Percentiles rank a stretch among this genome's conserved stretches.
Conservation (phyloP, 169 alveolate species). For the Plasmodium gaboni region DNA sequence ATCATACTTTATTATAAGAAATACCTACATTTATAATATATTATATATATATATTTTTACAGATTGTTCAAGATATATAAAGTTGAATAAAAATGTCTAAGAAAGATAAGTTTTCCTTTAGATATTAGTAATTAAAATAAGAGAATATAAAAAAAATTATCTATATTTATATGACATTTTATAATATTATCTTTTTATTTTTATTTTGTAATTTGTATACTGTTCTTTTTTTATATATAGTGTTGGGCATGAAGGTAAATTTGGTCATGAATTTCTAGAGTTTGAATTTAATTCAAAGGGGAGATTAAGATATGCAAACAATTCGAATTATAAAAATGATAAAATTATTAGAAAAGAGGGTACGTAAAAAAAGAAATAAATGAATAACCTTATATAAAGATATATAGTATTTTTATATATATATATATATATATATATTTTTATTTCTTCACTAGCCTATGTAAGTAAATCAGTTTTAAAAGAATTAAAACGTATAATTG, state of each 20-base stretch:
- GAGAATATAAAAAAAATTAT: background rate
- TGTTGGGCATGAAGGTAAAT: constrained; percentile 89
- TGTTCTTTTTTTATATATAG: constrained; percentile 31
- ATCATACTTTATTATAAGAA: no score
- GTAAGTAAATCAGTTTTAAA: constrained; percentile 86
- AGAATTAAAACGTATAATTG: constrained; percentile 91
- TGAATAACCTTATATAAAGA: background rate
- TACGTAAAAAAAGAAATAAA: constrained; percentile 31
- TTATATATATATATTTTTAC: no score
- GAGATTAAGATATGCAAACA: constrained; percentile 96
- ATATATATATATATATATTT: background rate
- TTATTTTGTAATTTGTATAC: constrained; percentile 9
- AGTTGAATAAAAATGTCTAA: constrained; percentile 38
- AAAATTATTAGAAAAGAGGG: constrained; percentile 96
- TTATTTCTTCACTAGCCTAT: constrained; percentile 78
- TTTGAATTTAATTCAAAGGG: constrained; percentile 96
- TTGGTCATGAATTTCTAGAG: constrained; percentile 99
- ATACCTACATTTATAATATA: no score
- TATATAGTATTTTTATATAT: background rate
- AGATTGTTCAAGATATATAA: no score
- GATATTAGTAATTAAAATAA: constrained; percentile 62
- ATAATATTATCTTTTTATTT: background rate
- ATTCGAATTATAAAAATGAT: constrained; percentile 95
- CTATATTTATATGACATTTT: constrained; percentile 11
- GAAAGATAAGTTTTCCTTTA: constrained; percentile 65